These are phyloP conservation scores for Thraustochytrium striatum DNA, from an alignment of 352 stramenopile species.

Conservation along the genomic window DNA sequence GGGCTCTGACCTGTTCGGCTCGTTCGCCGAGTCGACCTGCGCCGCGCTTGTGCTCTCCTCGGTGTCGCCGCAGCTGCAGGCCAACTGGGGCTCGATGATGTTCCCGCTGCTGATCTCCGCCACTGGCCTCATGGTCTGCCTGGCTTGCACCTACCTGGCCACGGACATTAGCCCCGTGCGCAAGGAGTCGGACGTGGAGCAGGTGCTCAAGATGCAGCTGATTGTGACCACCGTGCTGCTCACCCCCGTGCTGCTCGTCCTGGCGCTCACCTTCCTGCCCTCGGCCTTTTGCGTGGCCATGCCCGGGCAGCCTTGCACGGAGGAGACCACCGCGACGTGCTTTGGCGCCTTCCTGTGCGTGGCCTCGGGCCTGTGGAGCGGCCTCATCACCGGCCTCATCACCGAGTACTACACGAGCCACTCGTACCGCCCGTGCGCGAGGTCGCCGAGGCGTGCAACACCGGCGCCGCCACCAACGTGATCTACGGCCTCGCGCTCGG, in stretches of 20 bases:
- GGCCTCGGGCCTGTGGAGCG: slow-evolving; percentile 87
- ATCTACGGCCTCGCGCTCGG: slow-evolving; percentile 98
- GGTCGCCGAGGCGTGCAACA: slow-evolving; percentile 93
- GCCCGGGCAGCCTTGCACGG: slow-evolving; percentile 4
- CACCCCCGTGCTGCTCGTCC: slow-evolving; percentile 60
- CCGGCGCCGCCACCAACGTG: slow-evolving; percentile 97
- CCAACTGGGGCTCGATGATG: slow-evolving; percentile 85
- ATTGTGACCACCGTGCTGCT: slow-evolving; percentile 94
- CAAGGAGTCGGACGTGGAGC: slow-evolving; percentile 89
- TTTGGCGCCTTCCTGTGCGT: slow-evolving; percentile 76
- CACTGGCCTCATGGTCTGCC: slow-evolving; percentile 92
- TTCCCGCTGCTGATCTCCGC: slow-evolving; percentile 94
- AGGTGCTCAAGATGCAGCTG: slow-evolving; percentile 94
- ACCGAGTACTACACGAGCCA: slow-evolving; percentile 96
- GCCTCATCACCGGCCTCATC: slow-evolving; percentile 95
- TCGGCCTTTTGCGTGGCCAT: slow-evolving; percentile 20
- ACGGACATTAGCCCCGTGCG: slow-evolving; percentile 82
- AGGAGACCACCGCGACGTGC: slow-evolving; percentile 36
- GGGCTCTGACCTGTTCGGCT: slow-evolving; percentile 98
- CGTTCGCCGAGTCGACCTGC: slow-evolving; percentile 94
- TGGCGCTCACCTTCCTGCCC: slow-evolving; percentile 37
- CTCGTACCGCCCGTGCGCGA: slow-evolving; percentile 64
- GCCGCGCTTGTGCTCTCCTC: slow-evolving; percentile 94
- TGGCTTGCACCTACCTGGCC: slow-evolving; percentile 90
- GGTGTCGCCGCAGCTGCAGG: slow-evolving; percentile 67